Percentiles rank a stretch among this genome's conserved stretches.
phyloP scores from a whole-genome alignment of 2,329 filamentous ascomycete species.

The Pestalotiopsis sp. region DNA sequence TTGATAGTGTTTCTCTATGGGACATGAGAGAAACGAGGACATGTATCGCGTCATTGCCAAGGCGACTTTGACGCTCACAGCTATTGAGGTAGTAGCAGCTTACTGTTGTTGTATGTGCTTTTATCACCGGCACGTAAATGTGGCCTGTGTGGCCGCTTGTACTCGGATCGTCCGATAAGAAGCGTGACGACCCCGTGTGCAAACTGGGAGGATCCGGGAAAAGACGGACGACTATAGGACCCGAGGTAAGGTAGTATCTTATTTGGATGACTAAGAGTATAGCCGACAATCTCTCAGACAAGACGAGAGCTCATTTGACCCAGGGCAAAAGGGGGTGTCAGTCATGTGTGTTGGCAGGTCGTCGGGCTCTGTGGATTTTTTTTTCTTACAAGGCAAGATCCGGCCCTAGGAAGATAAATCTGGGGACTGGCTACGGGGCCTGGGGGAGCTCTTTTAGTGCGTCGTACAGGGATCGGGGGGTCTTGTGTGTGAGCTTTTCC shows the following conservation, averaged over 20 bases:
- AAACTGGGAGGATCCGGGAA: background rate
- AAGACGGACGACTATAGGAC: background rate
- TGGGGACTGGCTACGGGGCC: background rate
- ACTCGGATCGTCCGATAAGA: too few species aligned
- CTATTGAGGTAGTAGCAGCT: too few species aligned
- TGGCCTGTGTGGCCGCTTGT: too few species aligned
- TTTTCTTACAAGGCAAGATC: background rate
- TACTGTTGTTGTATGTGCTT: too few species aligned
- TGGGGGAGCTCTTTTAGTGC: background rate
- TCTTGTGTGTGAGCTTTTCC: background rate
- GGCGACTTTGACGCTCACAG: too few species aligned
- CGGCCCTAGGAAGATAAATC: background rate
- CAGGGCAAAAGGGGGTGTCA: background rate
- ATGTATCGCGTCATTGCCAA: too few species aligned
- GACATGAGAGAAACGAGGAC: too few species aligned
- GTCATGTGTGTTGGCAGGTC: background rate
- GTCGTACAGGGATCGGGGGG: background rate
- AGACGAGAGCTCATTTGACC: background rate
- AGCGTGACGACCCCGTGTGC: background rate
- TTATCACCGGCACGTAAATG: too few species aligned
- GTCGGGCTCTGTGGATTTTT: background rate
- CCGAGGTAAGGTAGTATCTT: background rate
- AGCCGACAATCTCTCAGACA: background rate
- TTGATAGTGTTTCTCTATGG: too few species aligned
- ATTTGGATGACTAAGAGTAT: background rate